These are phyloP conservation scores for Chaetothyriales sp. DNA, from an alignment of 2,329 filamentous ascomycete genomes.

Conservation along the genomic window DNA sequence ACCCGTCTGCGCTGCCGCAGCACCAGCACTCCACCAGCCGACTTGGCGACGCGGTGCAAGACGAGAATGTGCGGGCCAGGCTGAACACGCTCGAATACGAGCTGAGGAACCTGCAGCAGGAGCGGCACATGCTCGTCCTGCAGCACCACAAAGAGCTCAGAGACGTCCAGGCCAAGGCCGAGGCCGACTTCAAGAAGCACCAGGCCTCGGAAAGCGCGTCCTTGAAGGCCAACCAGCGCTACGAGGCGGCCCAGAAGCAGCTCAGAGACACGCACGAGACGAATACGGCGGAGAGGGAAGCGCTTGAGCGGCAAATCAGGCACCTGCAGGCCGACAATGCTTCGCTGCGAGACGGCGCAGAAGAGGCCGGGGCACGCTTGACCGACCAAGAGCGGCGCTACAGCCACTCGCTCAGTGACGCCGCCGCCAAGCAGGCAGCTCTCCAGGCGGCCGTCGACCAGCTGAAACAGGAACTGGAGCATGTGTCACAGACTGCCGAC, in stretches of 20 bases:
- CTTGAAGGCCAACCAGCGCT: constrained; percentile 39
- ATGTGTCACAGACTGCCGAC: constrained; percentile 42
- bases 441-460: constrained; percentile 43
- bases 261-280: constrained; percentile 42
- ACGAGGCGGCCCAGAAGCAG: constrained; percentile 41
- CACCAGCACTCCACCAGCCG: constrained; percentile 24
- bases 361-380: constrained; percentile 65
- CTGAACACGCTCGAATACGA: constrained; percentile 80
- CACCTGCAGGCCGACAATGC: constrained; percentile 56
- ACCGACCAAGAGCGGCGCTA: constrained; percentile 55
- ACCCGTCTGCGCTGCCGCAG: constrained; percentile 26
- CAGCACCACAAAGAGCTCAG: constrained; percentile 74
- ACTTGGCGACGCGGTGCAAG: constrained; percentile 27
- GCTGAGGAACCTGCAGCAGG: constrained; percentile 72
- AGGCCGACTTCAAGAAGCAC: constrained; percentile 64
- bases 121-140: constrained; percentile 65
- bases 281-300: constrained; percentile 41
- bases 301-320: constrained; percentile 42
- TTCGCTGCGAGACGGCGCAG: constrained; percentile 63
- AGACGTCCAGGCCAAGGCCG: constrained; percentile 65
- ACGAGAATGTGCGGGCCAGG: constrained; percentile 77
- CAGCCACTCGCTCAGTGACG: constrained; percentile 43
- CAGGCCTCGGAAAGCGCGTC: constrained; percentile 43
- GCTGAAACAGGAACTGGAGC: constrained; percentile 40
- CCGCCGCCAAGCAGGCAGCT: constrained; percentile 47